Evolutionary conservation across 805 yeast genomes (phyloP), one percentile per base, ranked within the genome.

Genomic region (Groenewaldozyma salmanticensis): DNA sequence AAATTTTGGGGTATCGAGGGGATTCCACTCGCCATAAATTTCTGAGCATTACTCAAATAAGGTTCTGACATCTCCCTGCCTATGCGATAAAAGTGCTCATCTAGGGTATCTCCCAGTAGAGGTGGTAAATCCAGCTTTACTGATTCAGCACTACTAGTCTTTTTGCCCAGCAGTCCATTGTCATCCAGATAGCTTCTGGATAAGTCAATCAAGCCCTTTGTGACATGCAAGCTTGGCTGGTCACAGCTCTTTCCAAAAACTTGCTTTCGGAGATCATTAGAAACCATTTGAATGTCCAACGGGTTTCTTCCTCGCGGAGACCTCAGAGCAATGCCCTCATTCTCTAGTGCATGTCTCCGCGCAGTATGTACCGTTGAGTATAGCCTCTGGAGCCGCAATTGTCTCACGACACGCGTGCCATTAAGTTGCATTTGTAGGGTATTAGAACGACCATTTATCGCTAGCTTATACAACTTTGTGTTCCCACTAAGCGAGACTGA

Each of bases 51-150:
- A 1, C 69, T 50, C 33, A 72, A 55, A 58, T 82, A 88, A 0
- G 85, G 81, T 34, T 74, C 71, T 0, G 79, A 61, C 36, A 75
- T 71, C 42, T 65, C 61, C 18, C 61, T 53, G 0, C 95, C 97
- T 2, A 60, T 57, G 46, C 72, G 70, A 50, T 76, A 71, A 57
- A 92, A 92, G 65, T 92, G 99, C 53, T 85, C 95, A 55, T 83
- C 94, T 5, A 92, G 60, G 5, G 77, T 64, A 3, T 22, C 21
- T 0, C 97, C 98, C 39, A 78, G 76, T n/a, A 90, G 57, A 19
- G 62, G 59, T 0, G 99, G 98, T 11, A 88, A 56, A 53, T 45
- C 34, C 31, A 81, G 67, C 13, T 35, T 41, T 15, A 47, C 39
- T 0, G 94, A 88, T 1, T 69, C 71, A 2, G 68, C 59, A 1